phyloP scores from a whole-genome alignment of 1,284 basidiomycete species.

The Papiliotrema laurentii region DNA sequence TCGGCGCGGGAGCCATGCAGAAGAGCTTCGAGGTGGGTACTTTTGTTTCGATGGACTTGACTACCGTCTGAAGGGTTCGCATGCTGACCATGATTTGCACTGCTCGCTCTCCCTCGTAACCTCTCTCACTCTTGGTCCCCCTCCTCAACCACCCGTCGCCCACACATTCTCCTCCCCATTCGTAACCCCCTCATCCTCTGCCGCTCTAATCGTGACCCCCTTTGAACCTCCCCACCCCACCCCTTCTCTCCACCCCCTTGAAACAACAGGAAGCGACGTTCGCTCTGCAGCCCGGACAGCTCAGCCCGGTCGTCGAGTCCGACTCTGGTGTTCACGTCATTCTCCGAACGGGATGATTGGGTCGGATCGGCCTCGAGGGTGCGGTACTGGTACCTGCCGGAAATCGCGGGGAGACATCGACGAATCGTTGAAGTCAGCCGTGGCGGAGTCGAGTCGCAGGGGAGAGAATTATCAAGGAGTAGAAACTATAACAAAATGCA shows the following conservation, averaged over 20 bases:
- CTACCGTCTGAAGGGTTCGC: too few relatives aligned
- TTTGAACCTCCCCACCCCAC: too few relatives aligned
- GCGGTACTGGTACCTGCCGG: neutral
- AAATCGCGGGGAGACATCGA: too few relatives aligned
- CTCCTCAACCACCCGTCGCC: too few relatives aligned
- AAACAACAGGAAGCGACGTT: constrained; percentile 66
- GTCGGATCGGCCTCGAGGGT: neutral
- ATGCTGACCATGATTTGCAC: neutral
- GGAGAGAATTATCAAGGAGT: neutral
- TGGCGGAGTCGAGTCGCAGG: neutral
- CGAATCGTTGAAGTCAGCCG: neutral
- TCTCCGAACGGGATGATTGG: constrained; percentile 69
- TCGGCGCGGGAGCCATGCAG: constrained; percentile 89
- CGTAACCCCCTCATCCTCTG: too few relatives aligned
- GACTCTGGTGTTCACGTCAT: constrained; percentile 97
- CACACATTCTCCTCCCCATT: too few relatives aligned
- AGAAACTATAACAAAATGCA: neutral
- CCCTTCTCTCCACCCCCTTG: neutral
- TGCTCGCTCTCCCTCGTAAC: neutral
- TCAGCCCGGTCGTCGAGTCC: constrained; percentile 81
- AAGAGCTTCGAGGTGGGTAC: constrained; percentile 74
- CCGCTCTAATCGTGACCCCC: too few relatives aligned
- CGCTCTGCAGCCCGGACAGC: constrained; percentile 70
- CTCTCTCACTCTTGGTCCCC: too few relatives aligned
- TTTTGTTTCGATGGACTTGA: too few relatives aligned